Percentiles rank a stretch among this genome's conserved stretches.
Conservation (phyloP, 306 rosid genomes). For the Citrullus mucosospermus region DNA sequence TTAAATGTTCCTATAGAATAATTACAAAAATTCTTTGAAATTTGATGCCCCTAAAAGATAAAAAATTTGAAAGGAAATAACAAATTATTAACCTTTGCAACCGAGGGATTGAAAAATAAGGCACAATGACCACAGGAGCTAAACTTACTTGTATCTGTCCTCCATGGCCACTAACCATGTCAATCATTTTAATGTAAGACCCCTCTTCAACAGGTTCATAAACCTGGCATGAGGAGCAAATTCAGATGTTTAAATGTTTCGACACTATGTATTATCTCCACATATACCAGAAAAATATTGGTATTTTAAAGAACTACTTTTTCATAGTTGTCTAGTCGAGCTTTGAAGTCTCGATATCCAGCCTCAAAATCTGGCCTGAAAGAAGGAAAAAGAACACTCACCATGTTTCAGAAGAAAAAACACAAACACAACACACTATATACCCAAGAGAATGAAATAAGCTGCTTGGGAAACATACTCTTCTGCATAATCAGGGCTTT, state of each 20-base stretch:
- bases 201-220: slow-evolving; percentile 97
- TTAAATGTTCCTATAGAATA: no score
- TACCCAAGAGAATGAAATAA: slow-evolving; percentile 11
- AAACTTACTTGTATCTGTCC: slow-evolving; percentile 93
- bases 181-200: slow-evolving; percentile 96
- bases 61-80: not conserved
- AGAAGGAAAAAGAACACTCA: slow-evolving; percentile 15
- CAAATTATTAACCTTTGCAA: not conserved
- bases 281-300: slow-evolving; percentile 12
- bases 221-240: slow-evolving; percentile 35
- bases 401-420: not conserved
- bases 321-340: slow-evolving; percentile 69
- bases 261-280: not conserved
- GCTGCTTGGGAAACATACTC: slow-evolving; percentile 49
- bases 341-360: slow-evolving; percentile 80
- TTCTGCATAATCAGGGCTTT: slow-evolving; percentile 99
- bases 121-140: not conserved
- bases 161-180: slow-evolving; percentile 93
- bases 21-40: no score
- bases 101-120: not conserved
- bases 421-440: not conserved
- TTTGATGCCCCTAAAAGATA: no score
- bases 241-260: not conserved
- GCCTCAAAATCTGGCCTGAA: slow-evolving; percentile 94
- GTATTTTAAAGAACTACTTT: slow-evolving; percentile 33